phyloP scores from a whole-genome alignment of 345 rosid species.

The Rhizophora mangle region DNA sequence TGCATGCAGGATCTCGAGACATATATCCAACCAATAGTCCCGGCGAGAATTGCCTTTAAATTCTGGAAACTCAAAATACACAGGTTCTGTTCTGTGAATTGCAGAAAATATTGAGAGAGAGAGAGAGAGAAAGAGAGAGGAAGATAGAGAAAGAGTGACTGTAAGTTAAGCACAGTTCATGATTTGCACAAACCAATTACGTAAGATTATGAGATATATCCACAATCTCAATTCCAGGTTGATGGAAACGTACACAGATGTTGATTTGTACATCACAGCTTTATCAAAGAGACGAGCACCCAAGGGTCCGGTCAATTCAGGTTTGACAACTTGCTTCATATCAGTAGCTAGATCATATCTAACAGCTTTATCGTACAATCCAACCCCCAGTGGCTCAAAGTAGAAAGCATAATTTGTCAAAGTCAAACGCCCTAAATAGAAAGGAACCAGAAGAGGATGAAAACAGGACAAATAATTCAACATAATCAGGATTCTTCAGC shows the following conservation, averaged over 20 bases:
- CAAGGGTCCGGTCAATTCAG: slow-evolving; percentile 89
- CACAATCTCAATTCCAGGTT: slow-evolving; percentile 11
- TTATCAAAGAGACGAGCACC: slow-evolving; percentile 97
- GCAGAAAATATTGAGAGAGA: slow-evolving; percentile 8
- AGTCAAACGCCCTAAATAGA: slow-evolving; percentile 72
- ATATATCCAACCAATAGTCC: slow-evolving; percentile 85
- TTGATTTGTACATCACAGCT: slow-evolving; percentile 92
- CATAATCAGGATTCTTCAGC: slow-evolving; percentile 4
- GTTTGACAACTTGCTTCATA: slow-evolving; percentile 79
- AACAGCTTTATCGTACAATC: slow-evolving; percentile 65
- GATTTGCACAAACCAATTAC: slow-evolving; percentile 6
- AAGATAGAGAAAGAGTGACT: neutral
- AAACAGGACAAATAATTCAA: slow-evolving; percentile 3
- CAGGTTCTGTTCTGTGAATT: slow-evolving; percentile 63
- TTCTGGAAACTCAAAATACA: slow-evolving; percentile 87
- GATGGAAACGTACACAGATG: slow-evolving; percentile 53
- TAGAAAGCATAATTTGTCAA: slow-evolving; percentile 78
- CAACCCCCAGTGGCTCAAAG: slow-evolving; percentile 88
- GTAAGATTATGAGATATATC: neutral
- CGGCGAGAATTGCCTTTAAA: slow-evolving; percentile 89
- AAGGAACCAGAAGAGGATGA: slow-evolving; percentile 23
- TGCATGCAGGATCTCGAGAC: slow-evolving; percentile 72
- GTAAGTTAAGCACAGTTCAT: slow-evolving; percentile 2
- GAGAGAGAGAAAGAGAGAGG: slow-evolving; percentile 6
- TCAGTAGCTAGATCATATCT: slow-evolving; percentile 77